phyloP scores from a whole-genome alignment of 192 early-diverging fungal genomes.

The Coemansia sp. region DNA sequence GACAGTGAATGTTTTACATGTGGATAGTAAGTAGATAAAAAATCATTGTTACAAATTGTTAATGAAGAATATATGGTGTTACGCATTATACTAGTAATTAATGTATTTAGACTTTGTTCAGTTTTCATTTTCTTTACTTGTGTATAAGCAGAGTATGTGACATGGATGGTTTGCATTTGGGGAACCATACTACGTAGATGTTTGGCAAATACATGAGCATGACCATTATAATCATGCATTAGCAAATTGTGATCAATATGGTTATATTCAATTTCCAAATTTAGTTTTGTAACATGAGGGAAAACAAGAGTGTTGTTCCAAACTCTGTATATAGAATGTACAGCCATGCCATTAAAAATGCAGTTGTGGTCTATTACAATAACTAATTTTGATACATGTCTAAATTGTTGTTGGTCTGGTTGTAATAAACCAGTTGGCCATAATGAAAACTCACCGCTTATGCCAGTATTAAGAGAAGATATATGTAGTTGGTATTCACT shows the following conservation, averaged over 20 bases:
- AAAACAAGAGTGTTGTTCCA: neutral
- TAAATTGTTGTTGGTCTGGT: neutral
- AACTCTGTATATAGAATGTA: neutral
- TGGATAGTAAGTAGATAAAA: constrained; percentile 9
- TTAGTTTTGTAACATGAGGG: neutral
- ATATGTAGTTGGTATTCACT: neutral
- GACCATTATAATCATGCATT: constrained; percentile 19
- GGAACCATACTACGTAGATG: constrained; percentile 12
- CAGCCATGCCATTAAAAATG: constrained; percentile 23
- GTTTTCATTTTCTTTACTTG: neutral
- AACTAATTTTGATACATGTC: neutral
- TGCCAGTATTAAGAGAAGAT: neutral
- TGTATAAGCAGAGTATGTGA: constrained; percentile 7
- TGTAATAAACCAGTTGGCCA: constrained; percentile 10
- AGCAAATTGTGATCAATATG: neutral
- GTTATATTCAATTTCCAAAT: neutral
- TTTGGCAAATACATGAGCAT: constrained; percentile 11
- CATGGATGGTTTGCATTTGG: neutral
- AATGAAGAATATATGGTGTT: constrained; percentile 11
- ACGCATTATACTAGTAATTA: constrained; percentile 3
- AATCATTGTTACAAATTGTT: constrained; percentile 12
- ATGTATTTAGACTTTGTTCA: constrained; percentile 11
- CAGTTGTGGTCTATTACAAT: constrained; percentile 14
- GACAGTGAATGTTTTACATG: constrained; percentile 14
- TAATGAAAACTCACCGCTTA: neutral